Evolutionary conservation across 768 basidiomycete genomes (phyloP), one percentile per base, ranked within the genome.

Genomic region (Hebeloma cylindrosporum): DNA sequence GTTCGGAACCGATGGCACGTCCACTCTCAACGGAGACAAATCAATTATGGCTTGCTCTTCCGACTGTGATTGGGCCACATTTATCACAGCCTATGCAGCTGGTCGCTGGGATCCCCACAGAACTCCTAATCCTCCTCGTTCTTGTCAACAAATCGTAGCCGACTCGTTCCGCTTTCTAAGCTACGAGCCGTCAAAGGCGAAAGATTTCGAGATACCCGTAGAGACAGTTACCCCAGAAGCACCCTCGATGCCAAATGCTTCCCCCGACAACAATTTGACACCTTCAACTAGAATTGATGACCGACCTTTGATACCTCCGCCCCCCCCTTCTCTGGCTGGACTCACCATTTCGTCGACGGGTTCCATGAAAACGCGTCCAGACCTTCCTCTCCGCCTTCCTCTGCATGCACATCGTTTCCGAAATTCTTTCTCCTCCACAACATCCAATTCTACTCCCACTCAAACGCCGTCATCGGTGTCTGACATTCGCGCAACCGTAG

Each of bases 61-160:
- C 0, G 67, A 69, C 23, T 68, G 63, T 50, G 85, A 89, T 59
- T 93, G 90, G 90, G 71, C 75, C 13, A 77, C 79, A 0, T 93
- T 92, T 61, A 80, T 88, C 50, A 65, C 71, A n/a, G 82, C 86
- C 0, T 93, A 93, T 61, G 79, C 86, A 0, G 59, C 72, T 13
- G 90, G 90, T 7, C 74, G 79, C 48, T 93, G 89, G 89, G 86
- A 88, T 60, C 88, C 89, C 5, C 80, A 81, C 48, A 73, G 71
- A 43, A 83, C 78, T 0, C 88, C 87, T 3, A 78, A 75, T 48
- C 78, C 73, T 5, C 85, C 86, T 4, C 61, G 49, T 30, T 58
- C 64, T 7, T 58, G 48, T 39, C 51, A 56, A 22, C 51, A 45
- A 38, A 27, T 43, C 20, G 39, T 46, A 20, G 20, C 50, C 40